Percentiles rank a stretch among this genome's conserved stretches.
Conservation (phyloP, 2,329 filamentous ascomycete genomes). For the Saccharata proteae region DNA sequence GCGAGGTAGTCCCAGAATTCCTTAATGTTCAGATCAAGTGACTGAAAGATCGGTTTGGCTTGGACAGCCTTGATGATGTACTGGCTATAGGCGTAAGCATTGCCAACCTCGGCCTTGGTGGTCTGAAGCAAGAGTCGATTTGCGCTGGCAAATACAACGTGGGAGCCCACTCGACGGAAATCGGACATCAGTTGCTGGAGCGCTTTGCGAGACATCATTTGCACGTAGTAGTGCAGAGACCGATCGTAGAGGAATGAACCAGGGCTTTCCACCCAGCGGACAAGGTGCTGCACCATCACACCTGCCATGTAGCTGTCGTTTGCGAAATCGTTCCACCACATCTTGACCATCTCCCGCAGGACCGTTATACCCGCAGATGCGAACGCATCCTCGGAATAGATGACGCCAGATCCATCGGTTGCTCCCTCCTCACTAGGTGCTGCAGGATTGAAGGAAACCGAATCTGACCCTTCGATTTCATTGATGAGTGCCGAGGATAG, state of each 20-base stretch:
- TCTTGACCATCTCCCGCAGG: slow-evolving; percentile 93
- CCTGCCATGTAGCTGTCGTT: slow-evolving; percentile 89
- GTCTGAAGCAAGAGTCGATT: slow-evolving; percentile 88
- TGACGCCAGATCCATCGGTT: slow-evolving; percentile 52
- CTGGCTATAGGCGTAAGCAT: slow-evolving; percentile 91
- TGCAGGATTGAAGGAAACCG: slow-evolving; percentile 71
- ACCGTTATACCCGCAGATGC: slow-evolving; percentile 84
- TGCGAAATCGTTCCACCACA: slow-evolving; percentile 95
- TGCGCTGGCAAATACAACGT: slow-evolving; percentile 87
- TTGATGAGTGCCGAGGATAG: slow-evolving; percentile 94
- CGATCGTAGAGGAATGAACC: slow-evolving; percentile 92
- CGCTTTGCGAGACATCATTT: slow-evolving; percentile 96
- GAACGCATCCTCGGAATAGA: slow-evolving; percentile 82
- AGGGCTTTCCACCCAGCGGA: slow-evolving; percentile 92
- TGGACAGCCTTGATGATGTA: slow-evolving; percentile 98
- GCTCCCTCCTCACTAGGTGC: slow-evolving; percentile 46
- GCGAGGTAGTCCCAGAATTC: slow-evolving; percentile 99
- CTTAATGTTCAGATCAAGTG: slow-evolving; percentile 91
- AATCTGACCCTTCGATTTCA: slow-evolving; percentile 82
- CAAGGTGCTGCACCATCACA: slow-evolving; percentile 91
- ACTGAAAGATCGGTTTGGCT: slow-evolving; percentile 88
- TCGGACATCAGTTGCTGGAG: slow-evolving; percentile 95
- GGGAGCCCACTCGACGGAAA: slow-evolving; percentile 86
- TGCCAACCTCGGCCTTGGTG: slow-evolving; percentile 90
- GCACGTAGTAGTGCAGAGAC: slow-evolving; percentile 90